Evolutionary conservation across 2,329 filamentous ascomycete genomes (phyloP).

Genomic region (Cladobotryum protrusum): DNA sequence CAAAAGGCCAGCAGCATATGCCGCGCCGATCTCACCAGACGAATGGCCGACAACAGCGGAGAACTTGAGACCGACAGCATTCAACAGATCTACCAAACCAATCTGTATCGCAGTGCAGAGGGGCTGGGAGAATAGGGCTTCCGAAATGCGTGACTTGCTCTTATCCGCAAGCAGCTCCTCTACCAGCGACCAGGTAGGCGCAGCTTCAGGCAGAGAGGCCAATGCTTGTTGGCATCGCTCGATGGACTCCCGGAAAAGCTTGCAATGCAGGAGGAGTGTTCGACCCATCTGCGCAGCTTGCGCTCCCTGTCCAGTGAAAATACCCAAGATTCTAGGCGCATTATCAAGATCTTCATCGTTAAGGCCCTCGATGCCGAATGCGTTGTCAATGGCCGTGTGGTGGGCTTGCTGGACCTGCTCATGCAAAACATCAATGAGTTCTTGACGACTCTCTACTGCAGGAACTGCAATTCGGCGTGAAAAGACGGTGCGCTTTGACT

Average conservation of each 20-base stretch:
- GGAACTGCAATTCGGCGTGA: too few species aligned
- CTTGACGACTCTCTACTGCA: too few species aligned
- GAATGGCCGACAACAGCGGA: constrained; percentile 40
- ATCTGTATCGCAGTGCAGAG: constrained; percentile 25
- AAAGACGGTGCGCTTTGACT: too few species aligned
- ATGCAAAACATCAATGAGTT: too few species aligned
- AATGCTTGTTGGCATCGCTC: neutral
- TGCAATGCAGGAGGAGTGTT: neutral
- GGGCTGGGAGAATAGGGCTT: constrained; percentile 25
- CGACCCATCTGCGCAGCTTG: constrained; percentile 4
- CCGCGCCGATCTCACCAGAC: constrained; percentile 45
- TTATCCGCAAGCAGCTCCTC: constrained; percentile 1
- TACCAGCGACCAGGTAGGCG: constrained; percentile 1
- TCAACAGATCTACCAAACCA: constrained; percentile 21
- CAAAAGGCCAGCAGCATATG: constrained; percentile 41
- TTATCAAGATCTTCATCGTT: too few species aligned
- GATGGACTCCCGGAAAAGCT: neutral
- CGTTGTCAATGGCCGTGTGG: too few species aligned
- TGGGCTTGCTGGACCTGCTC: too few species aligned
- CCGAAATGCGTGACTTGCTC: neutral
- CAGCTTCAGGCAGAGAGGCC: neutral
- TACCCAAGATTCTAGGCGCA: neutral
- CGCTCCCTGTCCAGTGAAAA: constrained; percentile 8
- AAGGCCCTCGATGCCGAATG: too few species aligned
- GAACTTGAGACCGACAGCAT: constrained; percentile 25